Evolutionary conservation across 2,329 filamentous ascomycete species (phyloP).

Genomic region (Sporothrix mexicana): DNA sequence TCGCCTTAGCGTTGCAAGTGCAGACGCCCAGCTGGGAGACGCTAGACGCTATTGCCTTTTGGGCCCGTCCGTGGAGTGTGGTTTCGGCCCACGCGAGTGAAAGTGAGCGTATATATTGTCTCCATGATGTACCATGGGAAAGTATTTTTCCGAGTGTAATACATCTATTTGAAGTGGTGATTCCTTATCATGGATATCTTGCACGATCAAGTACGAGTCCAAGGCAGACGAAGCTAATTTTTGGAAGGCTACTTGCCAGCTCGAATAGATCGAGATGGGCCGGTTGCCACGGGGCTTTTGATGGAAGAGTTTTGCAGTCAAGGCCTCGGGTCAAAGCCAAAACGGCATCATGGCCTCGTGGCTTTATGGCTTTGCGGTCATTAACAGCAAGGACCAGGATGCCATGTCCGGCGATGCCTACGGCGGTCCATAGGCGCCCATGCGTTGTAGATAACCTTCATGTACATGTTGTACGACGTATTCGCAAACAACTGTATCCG

Average conservation of each 20-base stretch:
- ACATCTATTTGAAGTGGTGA: too few species aligned
- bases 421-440: background rate
- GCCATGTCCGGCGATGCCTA: conserved; percentile 11
- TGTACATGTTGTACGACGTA: too few species aligned
- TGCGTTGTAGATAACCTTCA: too few species aligned
- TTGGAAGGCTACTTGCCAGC: too few species aligned
- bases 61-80: background rate
- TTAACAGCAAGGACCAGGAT: background rate
- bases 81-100: background rate
- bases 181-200: too few species aligned
- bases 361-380: background rate
- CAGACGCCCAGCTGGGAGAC: background rate
- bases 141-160: too few species aligned
- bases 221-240: too few species aligned
- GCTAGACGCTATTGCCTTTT: background rate
- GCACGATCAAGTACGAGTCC: too few species aligned
- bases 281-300: background rate
- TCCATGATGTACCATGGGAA: too few species aligned
- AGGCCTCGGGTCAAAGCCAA: background rate
- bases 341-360: background rate
- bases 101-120: background rate
- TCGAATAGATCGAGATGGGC: background rate
- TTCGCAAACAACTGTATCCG: background rate
- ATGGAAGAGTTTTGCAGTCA: background rate
- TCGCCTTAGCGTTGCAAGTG: background rate